Base-by-base conservation (phyloP, 164 flowering plant species). In the Kingdonia uniflora region DNA sequence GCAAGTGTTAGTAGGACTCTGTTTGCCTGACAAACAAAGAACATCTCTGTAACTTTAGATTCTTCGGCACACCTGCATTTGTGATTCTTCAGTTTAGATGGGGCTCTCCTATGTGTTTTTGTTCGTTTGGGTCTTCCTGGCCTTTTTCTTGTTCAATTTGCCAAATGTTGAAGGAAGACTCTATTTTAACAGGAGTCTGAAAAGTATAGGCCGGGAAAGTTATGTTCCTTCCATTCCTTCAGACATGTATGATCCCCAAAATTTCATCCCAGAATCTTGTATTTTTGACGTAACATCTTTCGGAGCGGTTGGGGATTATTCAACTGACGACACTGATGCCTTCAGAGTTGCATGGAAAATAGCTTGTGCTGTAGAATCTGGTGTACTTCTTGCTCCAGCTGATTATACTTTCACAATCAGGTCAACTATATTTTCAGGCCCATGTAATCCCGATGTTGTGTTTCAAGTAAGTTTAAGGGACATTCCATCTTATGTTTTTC, bases 141-240 rank as follows among this genome's bases (percentile, higher is more conserved):
- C 41, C 6, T 26, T 73, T 6, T 1, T 61, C 6, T 7, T 53
- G 5, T 55, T 68, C 17, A 43, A 55, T 62, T 65, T 64, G 14
- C 46, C 56, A 56, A 67, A 63, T 62, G 82, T 79, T 12, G 71
- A 79, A 44, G 87, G 74, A 40, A 77, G 91, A 69, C 41, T 49
- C 19, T 87, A 80, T 58, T 56, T 22, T 58, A 83, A 77, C 70
- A 84, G 74, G 74, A 65, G 60, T 26, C 71, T 67, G 55, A 38
- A 16, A 21, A 41, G 14, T 25, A 41, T 37, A 14, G 33, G 35
- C 2, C 46, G 23, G 29, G 52, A 69, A 57, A 54, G 49, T 42
- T 41, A 60, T 24, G 17, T 57, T 38, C 56, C 65, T 33, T 48
- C 62, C 6, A 46, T 56, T 47, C 71, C 81, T 20, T 61, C 78